Percentiles rank a stretch among this genome's conserved stretches.
These are phyloP conservation scores for Hyaloperonospora arabidopsidis DNA, from an alignment of 352 stramenopile genomes.

Conservation along the genomic window DNA sequence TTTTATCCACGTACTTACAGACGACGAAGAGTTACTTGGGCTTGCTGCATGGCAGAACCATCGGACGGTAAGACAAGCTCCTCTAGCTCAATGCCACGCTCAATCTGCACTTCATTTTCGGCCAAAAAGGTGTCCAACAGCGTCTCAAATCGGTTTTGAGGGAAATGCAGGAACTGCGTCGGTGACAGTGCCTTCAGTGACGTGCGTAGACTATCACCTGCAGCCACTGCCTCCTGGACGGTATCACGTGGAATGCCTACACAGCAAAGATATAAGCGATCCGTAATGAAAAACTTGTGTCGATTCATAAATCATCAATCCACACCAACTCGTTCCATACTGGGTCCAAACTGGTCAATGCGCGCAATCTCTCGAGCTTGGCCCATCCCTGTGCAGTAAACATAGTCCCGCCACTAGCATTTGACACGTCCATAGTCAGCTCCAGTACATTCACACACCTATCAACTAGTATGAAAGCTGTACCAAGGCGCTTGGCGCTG, in stretches of 20 bases:
- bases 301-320: no score
- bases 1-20: constrained; percentile 29
- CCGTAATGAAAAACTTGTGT: no score
- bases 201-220: constrained; percentile 29
- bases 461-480: no score
- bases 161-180: constrained; percentile 80
- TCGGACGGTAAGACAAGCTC: constrained; percentile 22
- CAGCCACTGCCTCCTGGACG: constrained; percentile 7
- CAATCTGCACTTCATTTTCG: constrained; percentile 37
- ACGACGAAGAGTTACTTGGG: constrained; percentile 35
- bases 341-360: constrained; percentile 71
- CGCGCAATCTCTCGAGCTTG: constrained; percentile 61
- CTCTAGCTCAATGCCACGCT: constrained; percentile 55
- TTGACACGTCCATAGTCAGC: neutral
- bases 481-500: constrained; percentile 58
- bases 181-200: constrained; percentile 47
- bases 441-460: constrained; percentile 4
- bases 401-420: constrained; percentile 73
- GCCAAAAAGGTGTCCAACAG: constrained; percentile 51
- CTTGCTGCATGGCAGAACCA: constrained; percentile 2
- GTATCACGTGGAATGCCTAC: constrained; percentile 42
- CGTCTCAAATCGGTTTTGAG: constrained; percentile 74
- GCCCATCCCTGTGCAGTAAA: constrained; percentile 72
- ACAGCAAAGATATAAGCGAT: neutral
- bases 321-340: no score